These are phyloP conservation scores for Xerocomellus chrysenteron DNA, from an alignment of 768 basidiomycete genomes.

Conservation along the genomic window DNA sequence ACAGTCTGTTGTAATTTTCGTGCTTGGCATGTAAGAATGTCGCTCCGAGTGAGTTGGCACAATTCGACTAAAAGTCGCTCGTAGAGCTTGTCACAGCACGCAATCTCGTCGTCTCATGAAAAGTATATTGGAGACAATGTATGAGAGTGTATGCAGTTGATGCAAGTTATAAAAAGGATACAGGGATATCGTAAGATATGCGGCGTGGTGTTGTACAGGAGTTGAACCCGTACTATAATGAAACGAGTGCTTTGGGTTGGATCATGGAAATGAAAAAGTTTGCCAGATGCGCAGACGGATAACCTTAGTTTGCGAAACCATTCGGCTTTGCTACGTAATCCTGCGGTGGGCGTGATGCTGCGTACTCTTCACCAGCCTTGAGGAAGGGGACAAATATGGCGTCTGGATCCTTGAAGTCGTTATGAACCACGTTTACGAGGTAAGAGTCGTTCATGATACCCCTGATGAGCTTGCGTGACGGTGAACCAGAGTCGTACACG, in stretches of 20 bases:
- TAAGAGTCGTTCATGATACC: constrained; percentile 77
- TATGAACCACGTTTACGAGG: constrained; percentile 95
- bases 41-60: background rate
- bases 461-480: constrained; percentile 71
- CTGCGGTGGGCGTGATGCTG: constrained; percentile 36
- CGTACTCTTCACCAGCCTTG: constrained; percentile 67
- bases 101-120: constrained; percentile 13
- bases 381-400: constrained; percentile 88
- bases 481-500: constrained; percentile 76
- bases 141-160: constrained; percentile 53
- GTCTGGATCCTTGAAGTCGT: constrained; percentile 83
- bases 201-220: constrained; percentile 56
- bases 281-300: background rate
- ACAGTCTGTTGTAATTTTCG: constrained; percentile 7
- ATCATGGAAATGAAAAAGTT: constrained; percentile 13
- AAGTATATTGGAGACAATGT: constrained; percentile 17
- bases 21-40: constrained; percentile 1
- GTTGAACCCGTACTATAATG: constrained; percentile 76
- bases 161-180: constrained; percentile 23
- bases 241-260: constrained; percentile 32
- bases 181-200: constrained; percentile 21
- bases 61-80: constrained; percentile 24
- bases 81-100: constrained; percentile 24
- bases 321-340: constrained; percentile 36
- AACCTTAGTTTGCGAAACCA: constrained; percentile 31